Percentiles rank a stretch among this genome's conserved stretches.
phyloP scores from a whole-genome alignment of 257 asterid species.

The Salvia rosmarinus region DNA sequence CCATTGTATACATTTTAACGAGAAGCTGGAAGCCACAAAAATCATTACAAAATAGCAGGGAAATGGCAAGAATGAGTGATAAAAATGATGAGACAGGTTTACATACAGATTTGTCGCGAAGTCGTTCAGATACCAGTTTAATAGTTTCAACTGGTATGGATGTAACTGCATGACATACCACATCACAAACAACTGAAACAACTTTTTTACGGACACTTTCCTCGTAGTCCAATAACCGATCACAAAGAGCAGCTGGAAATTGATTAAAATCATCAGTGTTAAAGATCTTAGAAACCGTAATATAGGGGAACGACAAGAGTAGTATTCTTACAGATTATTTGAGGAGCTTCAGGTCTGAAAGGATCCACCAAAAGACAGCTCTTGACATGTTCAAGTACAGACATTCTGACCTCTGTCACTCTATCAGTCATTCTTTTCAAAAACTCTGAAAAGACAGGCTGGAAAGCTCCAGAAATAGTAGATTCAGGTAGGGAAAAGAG shows the following conservation, averaged over 20 bases:
- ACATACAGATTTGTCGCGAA: conserved; percentile 95
- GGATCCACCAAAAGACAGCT: conserved; percentile 76
- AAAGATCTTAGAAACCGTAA: conserved; percentile 25
- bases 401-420: conserved; percentile 80
- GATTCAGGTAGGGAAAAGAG: conserved; percentile 77
- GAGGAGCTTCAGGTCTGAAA: conserved; percentile 73
- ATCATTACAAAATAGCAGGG: conserved; percentile 27
- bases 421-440: conserved; percentile 90
- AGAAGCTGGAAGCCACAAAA: conserved; percentile 62
- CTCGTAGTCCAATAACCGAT: conserved; percentile 82
- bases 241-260: conserved; percentile 83
- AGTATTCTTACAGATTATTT: conserved; percentile 70
- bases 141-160: conserved; percentile 73
- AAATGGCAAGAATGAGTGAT: conserved; percentile 26
- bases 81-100: conserved; percentile 30
- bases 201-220: conserved; percentile 95
- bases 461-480: conserved; percentile 68
- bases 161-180: conserved; percentile 64
- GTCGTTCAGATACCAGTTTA: conserved; percentile 89
- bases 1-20: conserved; percentile 87
- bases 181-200: conserved; percentile 84
- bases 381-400: conserved; percentile 81
- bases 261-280: conserved; percentile 38
- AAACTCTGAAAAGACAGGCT: conserved; percentile 81
- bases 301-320: conserved; percentile 9